A percentile compares a stretch with the other conserved stretches of the same genome.
These are phyloP conservation scores for Colletotrichum gigasporum DNA, from an alignment of 2,329 filamentous ascomycete species.

Conservation along the genomic window DNA sequence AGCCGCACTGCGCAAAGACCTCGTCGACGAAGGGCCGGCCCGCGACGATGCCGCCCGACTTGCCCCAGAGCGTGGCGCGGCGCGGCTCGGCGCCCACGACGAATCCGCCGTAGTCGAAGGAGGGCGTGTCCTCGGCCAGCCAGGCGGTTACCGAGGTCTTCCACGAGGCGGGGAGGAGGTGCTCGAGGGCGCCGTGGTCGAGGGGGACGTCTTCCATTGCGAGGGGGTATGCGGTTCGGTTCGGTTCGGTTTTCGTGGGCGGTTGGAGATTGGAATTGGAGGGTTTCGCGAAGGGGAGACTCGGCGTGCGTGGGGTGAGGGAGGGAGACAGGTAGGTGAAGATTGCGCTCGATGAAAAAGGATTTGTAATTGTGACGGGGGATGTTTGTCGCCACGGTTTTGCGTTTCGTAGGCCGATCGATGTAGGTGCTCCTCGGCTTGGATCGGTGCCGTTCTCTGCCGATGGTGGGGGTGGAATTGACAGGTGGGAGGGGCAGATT, in stretches of 20 bases:
- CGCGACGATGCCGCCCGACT: conserved; percentile 82
- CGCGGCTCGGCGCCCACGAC: conserved; percentile 81
- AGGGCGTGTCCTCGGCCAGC: conserved; percentile 96
- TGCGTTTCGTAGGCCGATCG: conserved; percentile 2
- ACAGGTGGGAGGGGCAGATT: background rate
- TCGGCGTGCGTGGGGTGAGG: background rate
- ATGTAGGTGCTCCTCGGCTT: conserved; percentile 3
- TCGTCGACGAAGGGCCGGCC: conserved; percentile 96
- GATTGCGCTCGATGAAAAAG: too few relatives aligned
- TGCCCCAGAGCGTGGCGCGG: conserved; percentile 74
- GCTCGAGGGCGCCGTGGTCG: conserved; percentile 57
- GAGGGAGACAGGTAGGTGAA: too few relatives aligned
- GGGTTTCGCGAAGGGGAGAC: background rate
- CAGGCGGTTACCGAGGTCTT: conserved; percentile 82
- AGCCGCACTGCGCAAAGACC: conserved; percentile 89
- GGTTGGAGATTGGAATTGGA: background rate
- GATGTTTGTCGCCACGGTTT: conserved; percentile 4
- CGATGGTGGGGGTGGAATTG: conserved; percentile 1
- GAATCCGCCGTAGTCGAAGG: conserved; percentile 96
- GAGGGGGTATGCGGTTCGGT: background rate
- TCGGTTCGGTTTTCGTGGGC: background rate
- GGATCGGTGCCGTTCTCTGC: conserved; percentile 9
- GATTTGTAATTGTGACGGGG: background rate
- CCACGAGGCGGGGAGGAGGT: conserved; percentile 87
- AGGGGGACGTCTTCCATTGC: conserved; percentile 30